Percentiles rank a stretch among this genome's conserved stretches.
Evolutionary conservation across 768 basidiomycete species (phyloP).

Genomic region (Calocybe gangraenosa): DNA sequence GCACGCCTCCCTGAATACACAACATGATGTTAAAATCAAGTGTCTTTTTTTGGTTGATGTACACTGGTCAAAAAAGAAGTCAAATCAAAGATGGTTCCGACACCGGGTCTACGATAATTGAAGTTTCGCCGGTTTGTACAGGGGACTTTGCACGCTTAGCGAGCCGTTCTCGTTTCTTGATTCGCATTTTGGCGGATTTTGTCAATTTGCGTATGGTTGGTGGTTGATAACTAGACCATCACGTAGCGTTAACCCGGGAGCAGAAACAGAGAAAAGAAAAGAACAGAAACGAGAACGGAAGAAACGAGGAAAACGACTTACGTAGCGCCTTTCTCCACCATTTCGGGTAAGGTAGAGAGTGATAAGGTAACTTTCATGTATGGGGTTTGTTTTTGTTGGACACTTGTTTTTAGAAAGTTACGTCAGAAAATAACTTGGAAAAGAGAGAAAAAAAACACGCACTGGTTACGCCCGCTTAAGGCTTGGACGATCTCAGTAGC

Average conservation of each 20-base stretch:
- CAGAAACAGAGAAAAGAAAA: too few relatives aligned
- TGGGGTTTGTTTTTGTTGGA: slow-evolving; percentile 52
- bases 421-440: too few relatives aligned
- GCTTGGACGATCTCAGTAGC: slow-evolving; percentile 35
- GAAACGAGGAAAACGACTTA: slow-evolving; percentile 24
- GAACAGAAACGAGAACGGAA: too few relatives aligned
- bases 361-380: slow-evolving; percentile 72
- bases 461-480: slow-evolving; percentile 61
- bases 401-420: slow-evolving; percentile 32
- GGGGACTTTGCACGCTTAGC: slow-evolving; percentile 1
- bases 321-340: slow-evolving; percentile 45
- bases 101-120: background rate
- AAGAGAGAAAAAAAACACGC: slow-evolving; percentile 25
- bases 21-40: too few relatives aligned
- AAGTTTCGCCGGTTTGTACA: too few relatives aligned
- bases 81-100: too few relatives aligned
- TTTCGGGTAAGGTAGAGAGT: slow-evolving; percentile 34
- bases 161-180: slow-evolving; percentile 36
- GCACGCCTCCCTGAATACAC: too few relatives aligned
- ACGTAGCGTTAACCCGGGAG: background rate
- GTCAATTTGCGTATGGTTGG: slow-evolving; percentile 50
- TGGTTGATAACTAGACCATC: slow-evolving; percentile 46
- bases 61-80: too few relatives aligned
- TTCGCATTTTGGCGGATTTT: slow-evolving; percentile 53
- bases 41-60: too few relatives aligned